These are phyloP conservation scores for Ceratobasidium sp. DNA, from an alignment of 1,284 basidiomycete species.

Conservation along the genomic window DNA sequence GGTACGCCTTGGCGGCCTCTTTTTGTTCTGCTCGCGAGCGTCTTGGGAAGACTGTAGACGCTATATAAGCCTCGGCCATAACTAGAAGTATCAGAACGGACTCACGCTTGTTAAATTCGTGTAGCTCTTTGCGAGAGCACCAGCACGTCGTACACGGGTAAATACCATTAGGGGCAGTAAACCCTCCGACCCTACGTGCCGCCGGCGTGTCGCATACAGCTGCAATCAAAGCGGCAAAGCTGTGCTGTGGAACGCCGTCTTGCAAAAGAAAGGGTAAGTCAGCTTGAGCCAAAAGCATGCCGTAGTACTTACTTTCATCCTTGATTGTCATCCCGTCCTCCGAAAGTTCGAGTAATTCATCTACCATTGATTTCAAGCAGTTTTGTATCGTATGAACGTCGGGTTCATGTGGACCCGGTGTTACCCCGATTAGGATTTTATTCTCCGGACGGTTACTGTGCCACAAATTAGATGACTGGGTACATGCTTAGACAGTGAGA, in stretches of 20 bases:
- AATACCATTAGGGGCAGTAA: neutral
- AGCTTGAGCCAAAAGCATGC: too few species aligned
- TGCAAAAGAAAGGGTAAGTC: too few species aligned
- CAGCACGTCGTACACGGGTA: constrained; percentile 14
- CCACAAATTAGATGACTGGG: too few species aligned
- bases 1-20: neutral
- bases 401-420: constrained; percentile 2
- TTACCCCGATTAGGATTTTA: constrained; percentile 20
- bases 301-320: neutral
- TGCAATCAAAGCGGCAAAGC: neutral
- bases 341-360: neutral
- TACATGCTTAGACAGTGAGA: neutral
- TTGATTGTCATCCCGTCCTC: neutral
- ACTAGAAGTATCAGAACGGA: too few species aligned
- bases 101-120: neutral
- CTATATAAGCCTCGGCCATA: neutral
- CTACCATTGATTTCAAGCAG: neutral
- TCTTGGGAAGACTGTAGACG: neutral
- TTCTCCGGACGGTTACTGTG: neutral
- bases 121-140: neutral
- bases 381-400: neutral
- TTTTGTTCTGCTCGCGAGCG: neutral
- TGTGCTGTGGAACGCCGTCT: neutral
- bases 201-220: neutral
- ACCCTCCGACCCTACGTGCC: neutral